Evolutionary conservation across 2,329 filamentous ascomycete genomes (phyloP).

Genomic region (Aspergillus aculeatus): DNA sequence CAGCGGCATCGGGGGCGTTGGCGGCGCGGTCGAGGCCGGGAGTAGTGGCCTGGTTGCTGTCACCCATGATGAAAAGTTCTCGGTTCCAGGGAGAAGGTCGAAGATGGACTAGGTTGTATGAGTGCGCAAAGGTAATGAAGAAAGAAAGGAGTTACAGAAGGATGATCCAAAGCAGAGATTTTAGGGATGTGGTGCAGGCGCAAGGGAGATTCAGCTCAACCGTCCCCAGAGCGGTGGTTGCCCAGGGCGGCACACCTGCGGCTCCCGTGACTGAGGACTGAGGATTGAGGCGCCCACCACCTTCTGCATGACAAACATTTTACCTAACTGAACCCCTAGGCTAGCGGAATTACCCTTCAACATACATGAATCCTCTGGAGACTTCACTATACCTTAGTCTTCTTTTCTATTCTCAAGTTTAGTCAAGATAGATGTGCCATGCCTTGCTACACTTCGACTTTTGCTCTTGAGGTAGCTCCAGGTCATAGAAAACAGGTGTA

Average conservation of each 20-base stretch:
- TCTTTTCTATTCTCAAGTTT: no score
- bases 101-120: neutral
- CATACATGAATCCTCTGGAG: no score
- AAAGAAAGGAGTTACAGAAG: slow-evolving; percentile 33
- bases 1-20: slow-evolving; percentile 33
- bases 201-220: slow-evolving; percentile 21
- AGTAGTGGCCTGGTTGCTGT: slow-evolving; percentile 29
- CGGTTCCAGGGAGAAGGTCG: slow-evolving; percentile 14
- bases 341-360: no score
- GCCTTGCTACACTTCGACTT: no score
- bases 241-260: slow-evolving; percentile 12
- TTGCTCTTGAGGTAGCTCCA: no score
- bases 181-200: slow-evolving; percentile 7
- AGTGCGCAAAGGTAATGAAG: slow-evolving; percentile 17
- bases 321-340: neutral
- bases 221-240: slow-evolving; percentile 12
- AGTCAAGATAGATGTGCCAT: no score
- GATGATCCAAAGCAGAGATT: slow-evolving; percentile 14
- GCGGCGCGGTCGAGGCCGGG: slow-evolving; percentile 42
- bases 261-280: slow-evolving; percentile 19
- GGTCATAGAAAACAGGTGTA: no score
- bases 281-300: slow-evolving; percentile 6
- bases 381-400: no score
- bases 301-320: slow-evolving; percentile 21
- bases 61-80: slow-evolving; percentile 33